Evolutionary conservation across 2,329 filamentous ascomycete species (phyloP), one percentile per base, ranked within the genome.

Genomic region (Didymella glomerata): DNA sequence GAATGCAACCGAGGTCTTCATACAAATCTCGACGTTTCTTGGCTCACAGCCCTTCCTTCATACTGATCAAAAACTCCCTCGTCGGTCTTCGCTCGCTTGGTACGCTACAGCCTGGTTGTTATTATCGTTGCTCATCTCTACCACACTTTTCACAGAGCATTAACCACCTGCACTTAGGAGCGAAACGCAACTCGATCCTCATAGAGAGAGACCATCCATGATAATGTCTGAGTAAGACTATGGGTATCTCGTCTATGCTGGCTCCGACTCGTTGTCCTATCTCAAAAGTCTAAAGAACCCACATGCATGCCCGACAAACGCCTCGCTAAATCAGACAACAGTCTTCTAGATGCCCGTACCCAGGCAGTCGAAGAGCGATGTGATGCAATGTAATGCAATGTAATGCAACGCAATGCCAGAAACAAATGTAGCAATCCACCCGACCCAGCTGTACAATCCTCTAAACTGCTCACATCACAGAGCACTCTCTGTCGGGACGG

Each of bases 401-500:
- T 38, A 4, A n/a, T 28, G 56, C 56, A 47, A 54, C 30, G 46
- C 50, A 51, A 46, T 48, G 30, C 50, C 42, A 51, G 47, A 48
- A 50, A 24, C 14, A 28, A 53, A 48, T 25, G 8, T 16, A 53
- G 24, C 27, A 40, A 45, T 4, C 48, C 14, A 16, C 2, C 6
- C 13, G n/a, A 14, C 3, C 44, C 44, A n/a, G 34, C 28, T 36
- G 14, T 46, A 40, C 32, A 50, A n/a, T 27, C 27, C 24, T 36
- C 24, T 22, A 4, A 10, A 4, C 60, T 63, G 24, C n/a, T 73
- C 67, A 82, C 80, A 81, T 81, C 9, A 81, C 67, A 49, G 70
- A 57, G 62, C 80, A 82, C 58, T 82, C 80, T 34, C 80, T 65
- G 50, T 81, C 79, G 25, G 79, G 78, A 30, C 74, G 66, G 51